These are phyloP conservation scores for Niebla homalea DNA, from an alignment of 495 filamentous ascomycete genomes.

Conservation along the genomic window DNA sequence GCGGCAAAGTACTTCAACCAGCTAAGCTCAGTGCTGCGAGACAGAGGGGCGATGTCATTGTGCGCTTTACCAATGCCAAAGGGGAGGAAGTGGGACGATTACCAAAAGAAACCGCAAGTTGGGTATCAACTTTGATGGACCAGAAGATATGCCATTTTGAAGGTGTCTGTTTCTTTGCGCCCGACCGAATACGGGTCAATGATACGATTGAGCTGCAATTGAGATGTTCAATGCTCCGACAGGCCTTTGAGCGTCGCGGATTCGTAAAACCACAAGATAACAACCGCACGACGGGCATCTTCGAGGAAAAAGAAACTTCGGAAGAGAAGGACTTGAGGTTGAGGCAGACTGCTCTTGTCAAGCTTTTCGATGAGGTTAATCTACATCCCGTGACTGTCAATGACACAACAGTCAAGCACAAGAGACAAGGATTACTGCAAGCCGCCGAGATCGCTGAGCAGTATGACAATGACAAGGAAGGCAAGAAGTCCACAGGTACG, in stretches of 20 bases:
- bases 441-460: constrained; percentile 77
- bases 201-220: constrained; percentile 88
- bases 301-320: constrained; percentile 70
- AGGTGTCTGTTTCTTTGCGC: constrained; percentile 78
- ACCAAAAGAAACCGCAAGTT: constrained; percentile 81
- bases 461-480: constrained; percentile 46
- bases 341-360: constrained; percentile 75
- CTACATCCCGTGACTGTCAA: constrained; percentile 61
- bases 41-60: constrained; percentile 61
- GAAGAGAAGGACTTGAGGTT: constrained; percentile 78
- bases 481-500: constrained; percentile 27
- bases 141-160: constrained; percentile 83
- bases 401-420: constrained; percentile 63
- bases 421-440: constrained; percentile 67
- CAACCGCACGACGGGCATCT: constrained; percentile 57
- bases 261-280: constrained; percentile 45
- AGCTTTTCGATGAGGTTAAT: constrained; percentile 79
- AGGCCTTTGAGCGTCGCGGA: constrained; percentile 52
- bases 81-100: constrained; percentile 81
- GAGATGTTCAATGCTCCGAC: constrained; percentile 58
- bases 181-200: constrained; percentile 72
- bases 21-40: constrained; percentile 27
- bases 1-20: constrained; percentile 32
- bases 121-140: constrained; percentile 87
- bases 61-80: constrained; percentile 73